Percentiles rank a stretch among this genome's conserved stretches.
Conservation (phyloP, 495 filamentous ascomycete species). For the Zalerion maritima region DNA sequence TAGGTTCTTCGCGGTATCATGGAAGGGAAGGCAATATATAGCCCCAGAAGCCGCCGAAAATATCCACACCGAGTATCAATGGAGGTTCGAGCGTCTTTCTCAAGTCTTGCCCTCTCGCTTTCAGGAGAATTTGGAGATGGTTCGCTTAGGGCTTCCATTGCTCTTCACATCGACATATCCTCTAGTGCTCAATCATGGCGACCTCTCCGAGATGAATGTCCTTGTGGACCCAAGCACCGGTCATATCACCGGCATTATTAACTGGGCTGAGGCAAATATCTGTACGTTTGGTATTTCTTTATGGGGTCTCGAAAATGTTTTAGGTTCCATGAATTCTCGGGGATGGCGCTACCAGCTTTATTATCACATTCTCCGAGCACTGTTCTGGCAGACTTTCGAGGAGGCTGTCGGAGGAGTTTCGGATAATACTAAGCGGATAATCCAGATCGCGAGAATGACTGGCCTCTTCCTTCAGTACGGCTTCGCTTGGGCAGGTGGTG, state of each 20-base stretch:
- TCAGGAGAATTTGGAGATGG: conserved; percentile 2
- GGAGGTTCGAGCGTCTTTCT: conserved; percentile 1
- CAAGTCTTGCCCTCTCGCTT: conserved; percentile 7
- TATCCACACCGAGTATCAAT: conserved; percentile 1
- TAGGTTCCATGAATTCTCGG: conserved; percentile 22
- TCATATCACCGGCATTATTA: conserved; percentile 28
- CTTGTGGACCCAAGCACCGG: conserved; percentile 23
- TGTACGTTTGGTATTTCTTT: conserved; percentile 30
- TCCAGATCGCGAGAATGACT: conserved; percentile 4
- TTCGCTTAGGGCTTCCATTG: conserved; percentile 15
- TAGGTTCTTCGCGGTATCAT: conserved; percentile 4
- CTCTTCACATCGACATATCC: conserved; percentile 15
- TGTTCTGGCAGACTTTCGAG: not conserved
- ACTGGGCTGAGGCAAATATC: conserved; percentile 31
- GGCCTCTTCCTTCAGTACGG: conserved; percentile 4
- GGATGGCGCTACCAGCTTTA: conserved; percentile 29
- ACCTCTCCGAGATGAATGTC: conserved; percentile 32
- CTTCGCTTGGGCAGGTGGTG: conserved; percentile 1
- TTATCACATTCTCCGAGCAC: too few species aligned
- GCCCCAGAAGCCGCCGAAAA: conserved; percentile 1
- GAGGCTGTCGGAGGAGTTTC: conserved; percentile 1
- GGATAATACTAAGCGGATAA: conserved; percentile 1
- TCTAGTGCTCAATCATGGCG: conserved; percentile 26
- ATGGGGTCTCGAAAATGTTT: conserved; percentile 24
- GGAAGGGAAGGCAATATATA: conserved; percentile 1